These are phyloP conservation scores for Jatropha curcas DNA, from an alignment of 345 rosid species.

Conservation along the genomic window DNA sequence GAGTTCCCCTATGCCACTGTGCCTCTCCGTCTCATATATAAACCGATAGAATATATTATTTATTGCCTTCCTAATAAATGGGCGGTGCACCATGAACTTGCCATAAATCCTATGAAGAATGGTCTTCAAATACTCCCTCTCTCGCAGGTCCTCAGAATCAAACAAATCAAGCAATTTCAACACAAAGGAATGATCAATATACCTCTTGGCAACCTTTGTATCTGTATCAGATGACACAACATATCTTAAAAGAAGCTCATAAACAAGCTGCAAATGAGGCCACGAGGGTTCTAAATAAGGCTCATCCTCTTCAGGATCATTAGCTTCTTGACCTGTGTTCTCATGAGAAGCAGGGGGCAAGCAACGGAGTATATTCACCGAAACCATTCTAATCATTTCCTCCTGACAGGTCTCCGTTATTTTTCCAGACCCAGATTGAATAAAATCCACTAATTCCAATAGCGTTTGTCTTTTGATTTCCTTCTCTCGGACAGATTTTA, in stretches of 20 bases:
- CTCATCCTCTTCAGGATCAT: slow-evolving; percentile 87
- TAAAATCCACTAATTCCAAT: slow-evolving; percentile 71
- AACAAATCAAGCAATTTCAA: slow-evolving; percentile 74
- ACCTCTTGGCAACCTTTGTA: slow-evolving; percentile 75
- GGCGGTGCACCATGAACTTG: slow-evolving; percentile 89
- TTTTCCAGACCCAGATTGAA: slow-evolving; percentile 75
- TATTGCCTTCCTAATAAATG: slow-evolving; percentile 77
- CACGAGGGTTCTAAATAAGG: slow-evolving; percentile 82
- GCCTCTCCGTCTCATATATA: slow-evolving; percentile 87
- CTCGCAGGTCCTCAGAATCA: slow-evolving; percentile 81
- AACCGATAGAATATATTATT: slow-evolving; percentile 79
- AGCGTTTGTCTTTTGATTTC: slow-evolving; percentile 83
- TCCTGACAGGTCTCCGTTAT: slow-evolving; percentile 71
- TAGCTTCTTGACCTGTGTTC: slow-evolving; percentile 69
- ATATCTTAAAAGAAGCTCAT: slow-evolving; percentile 74
- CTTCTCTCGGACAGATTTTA: slow-evolving; percentile 63
- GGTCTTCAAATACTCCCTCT: slow-evolving; percentile 81
- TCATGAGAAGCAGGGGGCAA: slow-evolving; percentile 79
- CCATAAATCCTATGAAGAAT: slow-evolving; percentile 90
- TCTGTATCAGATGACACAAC: slow-evolving; percentile 77
- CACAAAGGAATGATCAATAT: slow-evolving; percentile 75
- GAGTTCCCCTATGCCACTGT: slow-evolving; percentile 74
- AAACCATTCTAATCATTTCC: slow-evolving; percentile 76
- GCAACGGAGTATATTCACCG: slow-evolving; percentile 62
- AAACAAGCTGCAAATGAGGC: slow-evolving; percentile 88